A percentile compares a stretch with the other conserved stretches of the same genome.
Conservation (phyloP, 176 grass and related monocot species). For the Rhynchospora tenuis region DNA sequence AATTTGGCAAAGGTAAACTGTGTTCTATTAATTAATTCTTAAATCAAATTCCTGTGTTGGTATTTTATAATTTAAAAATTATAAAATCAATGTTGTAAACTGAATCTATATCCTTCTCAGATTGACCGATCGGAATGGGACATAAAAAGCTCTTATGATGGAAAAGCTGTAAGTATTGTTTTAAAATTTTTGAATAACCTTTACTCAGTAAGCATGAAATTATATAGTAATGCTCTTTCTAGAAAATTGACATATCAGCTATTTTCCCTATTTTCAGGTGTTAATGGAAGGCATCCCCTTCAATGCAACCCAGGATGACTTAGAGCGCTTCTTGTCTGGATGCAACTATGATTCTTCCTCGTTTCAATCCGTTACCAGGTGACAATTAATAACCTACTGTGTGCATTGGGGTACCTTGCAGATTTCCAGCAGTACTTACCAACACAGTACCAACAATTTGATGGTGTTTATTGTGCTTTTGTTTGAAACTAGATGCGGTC, state of each 20-base stretch:
- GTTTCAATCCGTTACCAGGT: constrained; percentile 61
- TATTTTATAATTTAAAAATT: background rate
- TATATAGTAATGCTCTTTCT: background rate
- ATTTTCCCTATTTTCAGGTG: constrained; percentile 27
- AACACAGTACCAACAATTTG: background rate
- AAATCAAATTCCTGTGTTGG: constrained; percentile 8
- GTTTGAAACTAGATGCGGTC: background rate
- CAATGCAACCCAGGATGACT: constrained; percentile 54
- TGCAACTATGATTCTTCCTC: constrained; percentile 52
- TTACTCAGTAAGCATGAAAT: background rate
- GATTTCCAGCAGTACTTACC: background rate
- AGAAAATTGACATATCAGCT: background rate
- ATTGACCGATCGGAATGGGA: constrained; percentile 56
- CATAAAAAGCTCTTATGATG: constrained; percentile 47
- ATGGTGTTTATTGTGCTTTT: constrained; percentile 1
- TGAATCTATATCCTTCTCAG: constrained; percentile 32
- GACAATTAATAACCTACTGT: background rate
- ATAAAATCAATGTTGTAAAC: constrained; percentile 18
- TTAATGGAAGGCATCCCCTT: constrained; percentile 78
- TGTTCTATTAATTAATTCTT: background rate
- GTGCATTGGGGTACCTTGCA: background rate
- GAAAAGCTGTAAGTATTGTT: constrained; percentile 75
- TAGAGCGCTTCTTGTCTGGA: constrained; percentile 79
- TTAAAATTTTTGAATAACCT: background rate
- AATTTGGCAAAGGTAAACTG: constrained; percentile 50